These are phyloP conservation scores for Friedmanniomyces endolithicus DNA, from an alignment of 495 filamentous ascomycete species.

Conservation along the genomic window DNA sequence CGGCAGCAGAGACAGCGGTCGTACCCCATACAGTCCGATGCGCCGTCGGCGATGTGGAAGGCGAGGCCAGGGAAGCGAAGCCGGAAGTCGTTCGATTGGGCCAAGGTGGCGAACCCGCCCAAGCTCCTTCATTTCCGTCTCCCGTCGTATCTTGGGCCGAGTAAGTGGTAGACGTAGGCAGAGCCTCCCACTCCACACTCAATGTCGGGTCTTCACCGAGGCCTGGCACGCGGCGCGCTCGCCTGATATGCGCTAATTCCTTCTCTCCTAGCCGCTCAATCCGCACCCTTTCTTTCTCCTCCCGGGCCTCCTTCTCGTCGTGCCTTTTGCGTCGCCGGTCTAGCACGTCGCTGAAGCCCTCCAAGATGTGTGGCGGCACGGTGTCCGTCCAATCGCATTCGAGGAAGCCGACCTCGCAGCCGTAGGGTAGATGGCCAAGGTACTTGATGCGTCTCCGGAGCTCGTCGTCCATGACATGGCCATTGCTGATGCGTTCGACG, in stretches of 20 bases:
- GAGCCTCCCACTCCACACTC: conserved; percentile 47
- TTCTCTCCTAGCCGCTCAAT: conserved; percentile 72
- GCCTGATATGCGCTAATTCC: conserved; percentile 25
- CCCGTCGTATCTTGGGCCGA: conserved; percentile 18
- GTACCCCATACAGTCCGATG: conserved; percentile 84
- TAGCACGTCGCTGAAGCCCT: conserved; percentile 60
- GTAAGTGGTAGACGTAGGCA: conserved; percentile 27
- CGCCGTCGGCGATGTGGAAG: conserved; percentile 65
- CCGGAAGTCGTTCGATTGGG: conserved; percentile 34
- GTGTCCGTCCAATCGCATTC: conserved; percentile 97
- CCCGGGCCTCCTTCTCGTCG: conserved; percentile 71
- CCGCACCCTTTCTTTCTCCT: conserved; percentile 79
- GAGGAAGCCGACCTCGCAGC: conserved; percentile 85
- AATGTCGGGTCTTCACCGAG: conserved; percentile 23
- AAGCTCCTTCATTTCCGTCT: conserved; percentile 20
- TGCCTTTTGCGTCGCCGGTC: conserved; percentile 68
- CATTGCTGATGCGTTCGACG: conserved; percentile 82
- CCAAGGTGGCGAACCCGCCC: conserved; percentile 48
- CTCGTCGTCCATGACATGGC: conserved; percentile 82
- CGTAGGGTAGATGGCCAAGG: conserved; percentile 77
- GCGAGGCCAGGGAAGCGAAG: conserved; percentile 53
- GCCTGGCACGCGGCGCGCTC: conserved; percentile 23
- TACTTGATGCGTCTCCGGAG: conserved; percentile 81
- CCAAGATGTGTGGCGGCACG: conserved; percentile 61
- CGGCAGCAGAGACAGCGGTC: conserved; percentile 43